Evolutionary conservation across 768 basidiomycete genomes (phyloP).

Genomic region (Cantharellus cinnabarinus): DNA sequence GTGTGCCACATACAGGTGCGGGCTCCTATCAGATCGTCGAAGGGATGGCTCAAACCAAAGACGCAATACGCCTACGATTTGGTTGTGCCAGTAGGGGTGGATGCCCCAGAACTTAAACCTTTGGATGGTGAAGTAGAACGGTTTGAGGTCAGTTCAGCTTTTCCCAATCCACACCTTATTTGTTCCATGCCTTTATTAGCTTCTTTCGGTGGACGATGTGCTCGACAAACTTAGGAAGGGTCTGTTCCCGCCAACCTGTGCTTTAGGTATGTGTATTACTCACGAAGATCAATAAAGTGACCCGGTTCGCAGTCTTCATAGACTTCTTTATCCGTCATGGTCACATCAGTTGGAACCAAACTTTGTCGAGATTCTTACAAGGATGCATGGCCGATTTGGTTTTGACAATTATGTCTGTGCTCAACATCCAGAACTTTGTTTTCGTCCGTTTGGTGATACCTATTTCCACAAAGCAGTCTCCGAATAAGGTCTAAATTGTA

Average conservation of each 20-base stretch:
- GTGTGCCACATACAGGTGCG: not conserved
- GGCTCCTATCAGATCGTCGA: slow-evolving; percentile 24
- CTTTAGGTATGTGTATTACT: slow-evolving; percentile 31
- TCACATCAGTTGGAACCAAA: slow-evolving; percentile 65
- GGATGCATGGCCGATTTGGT: slow-evolving; percentile 47
- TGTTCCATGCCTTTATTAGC: slow-evolving; percentile 20
- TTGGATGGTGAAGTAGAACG: slow-evolving; percentile 87
- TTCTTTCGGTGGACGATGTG: slow-evolving; percentile 43
- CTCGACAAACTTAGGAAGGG: slow-evolving; percentile 42
- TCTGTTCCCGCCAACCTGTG: slow-evolving; percentile 86
- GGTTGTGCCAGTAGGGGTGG: slow-evolving; percentile 33
- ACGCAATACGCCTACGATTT: slow-evolving; percentile 79
- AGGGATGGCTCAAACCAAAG: slow-evolving; percentile 75
- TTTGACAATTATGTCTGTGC: too few species aligned
- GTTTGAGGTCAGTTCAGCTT: slow-evolving; percentile 42
- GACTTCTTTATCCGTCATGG: slow-evolving; percentile 83
- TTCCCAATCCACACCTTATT: too few species aligned
- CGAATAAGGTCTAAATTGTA: too few species aligned
- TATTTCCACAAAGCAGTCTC: too few species aligned
- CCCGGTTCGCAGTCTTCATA: slow-evolving; percentile 37
- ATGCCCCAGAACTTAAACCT: slow-evolving; percentile 45
- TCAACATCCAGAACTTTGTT: too few species aligned
- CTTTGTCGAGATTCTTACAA: slow-evolving; percentile 54
- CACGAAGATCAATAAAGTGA: not conserved
- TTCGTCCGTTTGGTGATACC: too few species aligned